Conservation (phyloP, 768 basidiomycete species). For the Plicaturopsis crispa region DNA sequence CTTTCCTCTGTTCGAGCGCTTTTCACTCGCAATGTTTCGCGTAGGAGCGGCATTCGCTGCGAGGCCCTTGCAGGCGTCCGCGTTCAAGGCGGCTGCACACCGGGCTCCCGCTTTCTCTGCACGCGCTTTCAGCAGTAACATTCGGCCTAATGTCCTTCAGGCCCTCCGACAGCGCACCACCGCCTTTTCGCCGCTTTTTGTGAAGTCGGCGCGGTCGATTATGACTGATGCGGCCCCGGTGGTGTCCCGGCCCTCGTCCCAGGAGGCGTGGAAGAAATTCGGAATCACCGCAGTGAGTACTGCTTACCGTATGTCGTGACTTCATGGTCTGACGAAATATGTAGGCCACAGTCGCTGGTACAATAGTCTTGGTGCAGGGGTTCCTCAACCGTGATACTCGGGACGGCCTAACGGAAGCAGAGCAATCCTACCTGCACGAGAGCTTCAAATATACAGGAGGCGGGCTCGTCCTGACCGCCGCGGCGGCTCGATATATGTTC, state of each 20-base stretch:
- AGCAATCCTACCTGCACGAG: constrained; percentile 65
- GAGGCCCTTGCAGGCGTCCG: too few species aligned
- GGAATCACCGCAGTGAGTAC: constrained; percentile 44
- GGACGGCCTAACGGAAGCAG: constrained; percentile 51
- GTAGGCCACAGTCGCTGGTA: constrained; percentile 68
- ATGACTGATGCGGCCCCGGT: constrained; percentile 36
- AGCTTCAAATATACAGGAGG: constrained; percentile 81
- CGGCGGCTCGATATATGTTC: constrained; percentile 76
- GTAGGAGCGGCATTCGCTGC: too few species aligned
- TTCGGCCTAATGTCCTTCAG: constrained; percentile 22
- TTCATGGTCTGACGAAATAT: constrained; percentile 4
- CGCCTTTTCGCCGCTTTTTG: constrained; percentile 14
- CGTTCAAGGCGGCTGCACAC: too few species aligned
- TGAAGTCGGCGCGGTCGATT: constrained; percentile 34
- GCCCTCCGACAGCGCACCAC: constrained; percentile 20
- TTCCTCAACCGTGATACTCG: constrained; percentile 77
- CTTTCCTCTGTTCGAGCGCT: too few species aligned
- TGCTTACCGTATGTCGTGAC: neutral
- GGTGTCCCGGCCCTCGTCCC: constrained; percentile 25
- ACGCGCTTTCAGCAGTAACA: constrained; percentile 18
- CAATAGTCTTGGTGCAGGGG: constrained; percentile 53
- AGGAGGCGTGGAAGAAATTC: constrained; percentile 38
- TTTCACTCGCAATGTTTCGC: too few species aligned
- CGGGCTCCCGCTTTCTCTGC: constrained; percentile 14
- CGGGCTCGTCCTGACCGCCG: constrained; percentile 69